Conservation (phyloP, 495 filamentous ascomycete species). For the Penicillium flavigenum region DNA sequence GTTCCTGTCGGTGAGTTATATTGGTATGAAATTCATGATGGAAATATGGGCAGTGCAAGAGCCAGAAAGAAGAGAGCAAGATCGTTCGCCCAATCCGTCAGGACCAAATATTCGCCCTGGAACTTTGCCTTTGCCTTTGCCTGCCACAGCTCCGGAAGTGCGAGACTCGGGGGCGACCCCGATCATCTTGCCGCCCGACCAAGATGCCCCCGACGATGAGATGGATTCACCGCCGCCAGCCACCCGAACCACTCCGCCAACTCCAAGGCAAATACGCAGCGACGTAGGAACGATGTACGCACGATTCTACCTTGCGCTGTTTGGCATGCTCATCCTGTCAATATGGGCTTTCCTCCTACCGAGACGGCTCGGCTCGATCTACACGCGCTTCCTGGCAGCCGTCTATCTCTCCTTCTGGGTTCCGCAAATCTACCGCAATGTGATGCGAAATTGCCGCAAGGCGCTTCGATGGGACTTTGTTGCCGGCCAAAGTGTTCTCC, state of each 20-base stretch:
- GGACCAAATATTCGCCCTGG: conserved; percentile 34
- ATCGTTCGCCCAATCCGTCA: conserved; percentile 32
- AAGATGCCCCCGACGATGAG: conserved; percentile 59
- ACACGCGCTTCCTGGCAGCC: conserved; percentile 65
- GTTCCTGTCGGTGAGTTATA: conserved; percentile 67
- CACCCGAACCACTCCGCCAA: conserved; percentile 30
- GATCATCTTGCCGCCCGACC: conserved; percentile 81
- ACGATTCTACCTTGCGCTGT: conserved; percentile 72
- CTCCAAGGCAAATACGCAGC: conserved; percentile 41
- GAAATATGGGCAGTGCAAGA: conserved; percentile 87
- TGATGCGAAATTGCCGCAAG: conserved; percentile 85
- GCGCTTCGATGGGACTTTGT: conserved; percentile 87
- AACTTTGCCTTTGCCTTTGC: conserved; percentile 64
- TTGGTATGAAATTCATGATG: conserved; percentile 81
- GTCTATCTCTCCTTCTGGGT: conserved; percentile 86
- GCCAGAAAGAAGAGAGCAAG: conserved; percentile 67
- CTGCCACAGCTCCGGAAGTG: conserved; percentile 55
- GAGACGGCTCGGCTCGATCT: conserved; percentile 61
- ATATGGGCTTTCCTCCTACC: conserved; percentile 77
- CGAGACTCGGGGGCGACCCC: conserved; percentile 54
- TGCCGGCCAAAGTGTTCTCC: conserved; percentile 73
- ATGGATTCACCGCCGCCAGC: conserved; percentile 27
- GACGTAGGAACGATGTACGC: conserved; percentile 76
- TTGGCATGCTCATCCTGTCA: conserved; percentile 69
- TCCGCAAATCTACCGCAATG: conserved; percentile 88